Conservation (phyloP, 352 stramenopile species). For the Thraustotheca clavata region DNA sequence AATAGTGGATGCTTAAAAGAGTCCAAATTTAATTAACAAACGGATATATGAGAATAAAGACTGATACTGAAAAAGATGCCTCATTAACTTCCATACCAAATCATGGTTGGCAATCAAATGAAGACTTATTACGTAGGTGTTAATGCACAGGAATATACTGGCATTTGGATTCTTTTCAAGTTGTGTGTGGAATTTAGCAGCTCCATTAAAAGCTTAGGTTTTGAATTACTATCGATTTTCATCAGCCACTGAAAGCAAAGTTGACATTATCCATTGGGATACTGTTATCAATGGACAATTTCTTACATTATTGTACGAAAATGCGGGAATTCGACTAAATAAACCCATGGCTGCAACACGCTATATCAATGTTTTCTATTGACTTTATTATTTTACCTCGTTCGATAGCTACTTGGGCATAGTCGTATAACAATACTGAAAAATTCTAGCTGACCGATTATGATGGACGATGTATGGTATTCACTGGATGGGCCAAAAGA, state of each 20-base stretch:
- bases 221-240: background rate
- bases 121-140: background rate
- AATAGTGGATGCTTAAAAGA: too few relatives aligned
- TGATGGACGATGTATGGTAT: background rate
- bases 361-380: slow-evolving; percentile 6
- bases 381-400: background rate
- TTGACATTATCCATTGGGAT: background rate
- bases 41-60: too few relatives aligned
- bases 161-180: background rate
- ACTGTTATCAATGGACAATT: background rate
- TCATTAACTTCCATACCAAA: too few relatives aligned
- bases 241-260: background rate
- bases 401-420: background rate
- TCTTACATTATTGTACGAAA: background rate
- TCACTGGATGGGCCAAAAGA: background rate
- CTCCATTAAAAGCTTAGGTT: background rate
- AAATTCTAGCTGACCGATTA: background rate
- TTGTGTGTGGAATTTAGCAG: background rate
- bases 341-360: background rate
- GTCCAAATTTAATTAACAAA: too few relatives aligned
- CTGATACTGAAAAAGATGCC: too few relatives aligned
- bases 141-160: background rate
- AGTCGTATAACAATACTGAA: background rate
- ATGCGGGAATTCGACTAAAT: background rate
- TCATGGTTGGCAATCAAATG: too few relatives aligned